Evolutionary conservation across 139 green algal species (phyloP), one percentile per base, ranked within the genome.

Genomic region (Chlorella ohadii): DNA sequence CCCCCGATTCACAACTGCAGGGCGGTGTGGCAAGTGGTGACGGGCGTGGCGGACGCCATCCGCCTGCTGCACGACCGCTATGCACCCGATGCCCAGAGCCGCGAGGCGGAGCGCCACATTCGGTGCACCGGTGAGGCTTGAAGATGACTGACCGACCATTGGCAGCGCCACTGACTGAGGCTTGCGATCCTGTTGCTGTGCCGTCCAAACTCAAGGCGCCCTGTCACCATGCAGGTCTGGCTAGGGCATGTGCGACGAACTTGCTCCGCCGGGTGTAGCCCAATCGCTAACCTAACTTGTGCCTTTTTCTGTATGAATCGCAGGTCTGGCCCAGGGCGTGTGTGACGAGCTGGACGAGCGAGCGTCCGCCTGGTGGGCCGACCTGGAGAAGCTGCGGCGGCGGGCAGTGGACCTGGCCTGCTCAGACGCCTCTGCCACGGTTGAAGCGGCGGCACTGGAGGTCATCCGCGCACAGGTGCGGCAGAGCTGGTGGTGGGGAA

Each of bases 371-470:
- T 91, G 85, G 74, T 90, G 78, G 61, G 91, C 86, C 6, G 93
- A 95, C 79, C 85, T 95, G 78, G 84, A 88, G 38, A 86, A 86
- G 31, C 63, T 93, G 72, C 85, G 91, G 0, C 56, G 47, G 15
- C 86, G 89, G 63, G 71, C 84, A 89, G 86, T 80, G 75, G 72
- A 89, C 68, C 61, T 90, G 33, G 73, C 86, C 6, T 87, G 92
- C 63, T 89, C 94, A 51, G 93, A 96, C 83, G 78, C 92, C 56
- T 77, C 87, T 5, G 79, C 84, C 28, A 88, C 91, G 72, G 82
- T 96, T 31, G 87, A 85, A 23, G 81, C 81, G n/a, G 77, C 88
- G 0, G 87, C 91, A 16, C 83, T 95, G 36, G 87, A 94, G 67
- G 73, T 93, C 38, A 75, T 89, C 17, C 85, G 86, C 70, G 65